Base-by-base conservation (phyloP, 1,284 basidiomycete species). In the Tilletia walkeri region DNA sequence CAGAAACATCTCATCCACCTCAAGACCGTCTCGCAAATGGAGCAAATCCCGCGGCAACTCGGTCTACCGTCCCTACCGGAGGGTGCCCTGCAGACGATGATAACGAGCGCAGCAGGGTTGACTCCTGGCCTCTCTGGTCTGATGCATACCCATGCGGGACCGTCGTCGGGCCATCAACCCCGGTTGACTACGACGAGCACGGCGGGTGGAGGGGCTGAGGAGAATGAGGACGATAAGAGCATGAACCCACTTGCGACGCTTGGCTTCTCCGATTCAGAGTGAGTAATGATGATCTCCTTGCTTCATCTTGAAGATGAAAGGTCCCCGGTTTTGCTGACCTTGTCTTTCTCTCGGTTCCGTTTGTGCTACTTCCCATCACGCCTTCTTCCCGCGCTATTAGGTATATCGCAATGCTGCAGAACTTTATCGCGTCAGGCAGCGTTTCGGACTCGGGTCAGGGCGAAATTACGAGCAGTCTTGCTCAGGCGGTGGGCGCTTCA, bases 1-100 rank as follows among this genome's bases (percentile, higher is more conserved):
- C 67, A 50, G 89, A 95, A 95, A 89, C 94, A 97, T 82, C 86
- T 97, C 48, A 90, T 91, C 85, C 94, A 97, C 81, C 89, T 96
- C 75, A 95, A 94, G 84, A 90, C 91, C 65, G 92, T 95, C 75
- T 91, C 94, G 84, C 70, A 77, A 73, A 73, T 77, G 76, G 75
- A 76, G n/a, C 69, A 77, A 39, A 76, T 77, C 18, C 75, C 76
- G 6, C 66, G 67, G 18, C 56, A 69, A 24, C 61, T 75, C 18
- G 76, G 75, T n/a, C 65, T 75, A 14, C 70, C 70, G 10, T 59
- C 70, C 1, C 39, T 75, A 1, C 45, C 56, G 18, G 72, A 76
- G 24, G 75, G 69, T 6, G 48, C 54, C 16, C 67, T 77, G 24
- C 63, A 72, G 49, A 24, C 34, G 9, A 70, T 69, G 12, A 66